A percentile compares a stretch with the other conserved stretches of the same genome.
These are phyloP conservation scores for Albugo candida DNA, from an alignment of 352 stramenopile genomes.

Conservation along the genomic window DNA sequence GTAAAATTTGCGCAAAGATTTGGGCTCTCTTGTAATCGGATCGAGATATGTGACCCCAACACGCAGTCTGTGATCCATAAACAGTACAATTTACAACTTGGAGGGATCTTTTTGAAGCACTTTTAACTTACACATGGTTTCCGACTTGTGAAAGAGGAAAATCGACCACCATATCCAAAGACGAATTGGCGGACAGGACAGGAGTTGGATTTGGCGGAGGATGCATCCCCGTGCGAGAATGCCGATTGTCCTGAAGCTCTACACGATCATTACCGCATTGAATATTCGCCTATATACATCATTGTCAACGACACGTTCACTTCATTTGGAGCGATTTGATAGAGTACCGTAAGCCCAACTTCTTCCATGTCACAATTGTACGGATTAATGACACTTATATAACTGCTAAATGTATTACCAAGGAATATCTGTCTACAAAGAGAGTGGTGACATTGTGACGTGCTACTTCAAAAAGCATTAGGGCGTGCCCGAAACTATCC, in stretches of 20 bases:
- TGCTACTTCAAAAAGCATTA: not conserved
- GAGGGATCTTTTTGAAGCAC: conserved; percentile 1
- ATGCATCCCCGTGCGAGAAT: conserved; percentile 35
- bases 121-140: conserved; percentile 41
- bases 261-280: conserved; percentile 68
- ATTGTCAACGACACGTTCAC: conserved; percentile 4
- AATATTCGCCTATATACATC: conserved; percentile 40
- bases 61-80: conserved; percentile 17
- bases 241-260: conserved; percentile 60
- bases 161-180: conserved; percentile 84
- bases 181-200: conserved; percentile 37
- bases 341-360: conserved; percentile 34
- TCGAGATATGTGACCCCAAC: conserved; percentile 64
- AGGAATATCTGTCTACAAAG: conserved; percentile 73
- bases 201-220: conserved; percentile 59
- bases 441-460: not conserved
- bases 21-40: conserved; percentile 49
- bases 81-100: not conserved
- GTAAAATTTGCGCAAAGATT: conserved; percentile 84
- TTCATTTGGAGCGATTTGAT: not conserved
- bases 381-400: conserved; percentile 84
- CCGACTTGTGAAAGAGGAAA: conserved; percentile 77
- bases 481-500: conserved; percentile 77
- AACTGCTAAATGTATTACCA: conserved; percentile 84
- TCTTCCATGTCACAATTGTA: conserved; percentile 61